These are phyloP conservation scores for Kwoniella mangroviensis DNA, from an alignment of 768 basidiomycete genomes.

Conservation along the genomic window DNA sequence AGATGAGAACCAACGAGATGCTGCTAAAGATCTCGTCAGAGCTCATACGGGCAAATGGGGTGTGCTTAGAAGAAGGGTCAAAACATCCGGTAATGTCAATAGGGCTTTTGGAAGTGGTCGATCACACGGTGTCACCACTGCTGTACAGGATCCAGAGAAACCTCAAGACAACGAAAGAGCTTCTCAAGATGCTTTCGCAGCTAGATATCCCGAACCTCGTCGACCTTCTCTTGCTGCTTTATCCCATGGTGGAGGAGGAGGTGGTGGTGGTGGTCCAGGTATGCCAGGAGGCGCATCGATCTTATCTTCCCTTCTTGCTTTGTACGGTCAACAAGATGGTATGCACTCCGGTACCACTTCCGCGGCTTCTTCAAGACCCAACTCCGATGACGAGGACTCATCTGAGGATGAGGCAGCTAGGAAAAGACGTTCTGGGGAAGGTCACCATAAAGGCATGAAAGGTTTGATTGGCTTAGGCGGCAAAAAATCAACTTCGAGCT, in stretches of 20 bases:
- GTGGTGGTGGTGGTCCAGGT: constrained; percentile 13
- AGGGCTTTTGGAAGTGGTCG: constrained; percentile 28
- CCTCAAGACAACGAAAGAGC: constrained; percentile 17
- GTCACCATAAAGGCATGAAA: constrained; percentile 14
- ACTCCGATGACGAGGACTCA: constrained; percentile 42
- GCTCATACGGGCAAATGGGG: constrained; percentile 58
- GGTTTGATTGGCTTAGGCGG: not conserved
- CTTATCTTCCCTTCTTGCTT: constrained; percentile 68
- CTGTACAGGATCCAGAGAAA: constrained; percentile 27
- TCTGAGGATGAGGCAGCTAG: constrained; percentile 43
- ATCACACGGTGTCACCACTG: constrained; percentile 1
- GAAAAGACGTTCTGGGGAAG: constrained; percentile 13
- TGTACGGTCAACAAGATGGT: constrained; percentile 63
- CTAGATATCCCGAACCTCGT: constrained; percentile 36
- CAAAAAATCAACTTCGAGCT: constrained; percentile 25
- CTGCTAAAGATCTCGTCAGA: constrained; percentile 54
- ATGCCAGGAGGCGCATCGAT: constrained; percentile 58
- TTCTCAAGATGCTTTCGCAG: constrained; percentile 46
- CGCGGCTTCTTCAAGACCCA: constrained; percentile 52
- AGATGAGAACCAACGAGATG: constrained; percentile 21
- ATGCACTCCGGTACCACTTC: constrained; percentile 50
- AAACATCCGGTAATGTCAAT: constrained; percentile 34
- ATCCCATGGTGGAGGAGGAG: constrained; percentile 10
- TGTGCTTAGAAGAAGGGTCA: constrained; percentile 46
- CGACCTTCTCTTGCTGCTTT: constrained; percentile 18